Evolutionary conservation across 1,139 yeast species (phyloP).

Genomic region (Blastobotrys capitulatus): DNA sequence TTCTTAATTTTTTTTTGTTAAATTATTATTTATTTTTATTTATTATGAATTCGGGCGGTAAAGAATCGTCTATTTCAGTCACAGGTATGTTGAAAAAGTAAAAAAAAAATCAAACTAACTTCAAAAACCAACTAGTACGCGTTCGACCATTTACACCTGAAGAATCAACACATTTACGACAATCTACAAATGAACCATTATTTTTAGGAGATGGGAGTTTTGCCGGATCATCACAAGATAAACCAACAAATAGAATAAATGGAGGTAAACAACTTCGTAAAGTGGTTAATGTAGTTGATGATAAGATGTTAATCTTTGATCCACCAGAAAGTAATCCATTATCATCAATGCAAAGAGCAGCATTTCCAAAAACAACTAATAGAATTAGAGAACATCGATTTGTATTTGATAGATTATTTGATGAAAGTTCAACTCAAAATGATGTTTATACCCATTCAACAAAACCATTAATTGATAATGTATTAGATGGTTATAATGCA

Average conservation of each 20-base stretch:
- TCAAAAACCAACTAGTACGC: constrained; percentile 36
- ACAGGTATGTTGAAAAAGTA: constrained; percentile 41
- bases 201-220: constrained; percentile 57
- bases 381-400: constrained; percentile 72
- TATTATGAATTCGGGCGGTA: constrained; percentile 16
- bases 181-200: constrained; percentile 30
- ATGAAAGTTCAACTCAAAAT: constrained; percentile 54
- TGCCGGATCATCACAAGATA: constrained; percentile 20
- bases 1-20: no score
- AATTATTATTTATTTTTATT: no score
- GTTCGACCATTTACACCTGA: constrained; percentile 74
- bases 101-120: neutral
- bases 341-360: constrained; percentile 52
- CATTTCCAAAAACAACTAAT: constrained; percentile 38
- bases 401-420: constrained; percentile 77
- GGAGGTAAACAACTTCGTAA: constrained; percentile 43
- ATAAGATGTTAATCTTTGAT: constrained; percentile 81
- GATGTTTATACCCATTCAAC: constrained; percentile 67
- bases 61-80: constrained; percentile 68
- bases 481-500: constrained; percentile 80
- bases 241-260: neutral
- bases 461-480: constrained; percentile 63
- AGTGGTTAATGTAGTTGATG: constrained; percentile 79
- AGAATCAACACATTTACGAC: constrained; percentile 44
- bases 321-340: constrained; percentile 76